These are phyloP conservation scores for Pythium grandisporangium DNA, from an alignment of 352 stramenopile species.

Conservation along the genomic window DNA sequence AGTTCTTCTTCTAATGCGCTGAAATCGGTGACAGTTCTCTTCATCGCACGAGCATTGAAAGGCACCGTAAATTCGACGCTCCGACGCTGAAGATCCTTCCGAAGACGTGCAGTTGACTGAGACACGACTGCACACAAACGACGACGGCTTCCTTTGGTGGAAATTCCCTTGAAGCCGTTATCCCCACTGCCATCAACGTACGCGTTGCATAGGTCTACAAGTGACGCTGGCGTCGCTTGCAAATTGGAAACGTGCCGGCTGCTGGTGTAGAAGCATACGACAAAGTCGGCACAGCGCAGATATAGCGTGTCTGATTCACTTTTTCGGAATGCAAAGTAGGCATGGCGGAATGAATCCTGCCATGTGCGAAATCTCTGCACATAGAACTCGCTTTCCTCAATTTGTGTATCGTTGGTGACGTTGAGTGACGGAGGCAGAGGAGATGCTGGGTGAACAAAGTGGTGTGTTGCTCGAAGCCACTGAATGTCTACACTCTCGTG, in stretches of 20 bases:
- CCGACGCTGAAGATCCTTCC: conserved; percentile 54
- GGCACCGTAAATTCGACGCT: conserved; percentile 48
- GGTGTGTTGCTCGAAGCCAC: conserved; percentile 56
- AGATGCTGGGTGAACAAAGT: conserved; percentile 55
- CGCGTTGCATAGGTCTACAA: conserved; percentile 26
- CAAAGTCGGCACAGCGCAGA: conserved; percentile 49
- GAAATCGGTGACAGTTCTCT: conserved; percentile 15
- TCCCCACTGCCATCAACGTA: conserved; percentile 2
- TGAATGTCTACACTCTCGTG: conserved; percentile 25
- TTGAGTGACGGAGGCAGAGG: conserved; percentile 39
- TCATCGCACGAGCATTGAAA: conserved; percentile 22
- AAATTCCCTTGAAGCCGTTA: neutral
- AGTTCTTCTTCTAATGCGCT: conserved; percentile 21
- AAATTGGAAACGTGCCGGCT: conserved; percentile 1
- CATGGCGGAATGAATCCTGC: conserved; percentile 58
- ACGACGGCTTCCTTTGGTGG: neutral
- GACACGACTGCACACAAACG: conserved; percentile 48
- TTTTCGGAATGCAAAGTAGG: conserved; percentile 54
- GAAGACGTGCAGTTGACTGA: conserved; percentile 49
- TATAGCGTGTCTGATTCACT: conserved; percentile 20
- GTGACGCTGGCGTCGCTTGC: neutral
- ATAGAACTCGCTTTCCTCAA: conserved; percentile 36
- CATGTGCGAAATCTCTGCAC: conserved; percentile 39
- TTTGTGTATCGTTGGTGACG: conserved; percentile 36
- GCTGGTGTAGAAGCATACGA: conserved; percentile 44